phyloP scores from a whole-genome alignment of 169 alveolate species.

The Haemoproteus tartakovskyi region DNA sequence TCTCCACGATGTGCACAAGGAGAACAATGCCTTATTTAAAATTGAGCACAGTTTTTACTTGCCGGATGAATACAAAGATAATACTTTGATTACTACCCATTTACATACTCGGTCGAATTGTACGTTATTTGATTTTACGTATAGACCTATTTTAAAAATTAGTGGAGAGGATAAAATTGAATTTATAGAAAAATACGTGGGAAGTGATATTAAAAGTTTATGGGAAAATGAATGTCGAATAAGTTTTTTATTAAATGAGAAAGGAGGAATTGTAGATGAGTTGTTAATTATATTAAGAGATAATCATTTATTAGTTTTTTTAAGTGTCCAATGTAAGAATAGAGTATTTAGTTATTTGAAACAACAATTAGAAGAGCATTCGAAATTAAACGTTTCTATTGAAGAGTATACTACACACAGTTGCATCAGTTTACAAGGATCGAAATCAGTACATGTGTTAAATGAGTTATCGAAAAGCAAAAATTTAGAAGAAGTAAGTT shows the following conservation, averaged over 20 bases:
- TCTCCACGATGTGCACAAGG: slow-evolving; percentile 32
- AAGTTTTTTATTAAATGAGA: slow-evolving; percentile 50
- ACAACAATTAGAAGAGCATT: slow-evolving; percentile 28
- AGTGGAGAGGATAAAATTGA: slow-evolving; percentile 49
- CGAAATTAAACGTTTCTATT: slow-evolving; percentile 22
- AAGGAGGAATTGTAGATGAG: slow-evolving; percentile 61
- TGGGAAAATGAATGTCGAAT: slow-evolving; percentile 69
- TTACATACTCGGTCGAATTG: slow-evolving; percentile 59
- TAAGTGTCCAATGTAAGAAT: slow-evolving; percentile 58
- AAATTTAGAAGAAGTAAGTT: slow-evolving; percentile 38
- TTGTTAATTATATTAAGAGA: slow-evolving; percentile 33
- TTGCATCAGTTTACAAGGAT: slow-evolving; percentile 55
- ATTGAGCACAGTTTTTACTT: slow-evolving; percentile 26
- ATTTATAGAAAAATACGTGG: slow-evolving; percentile 60
- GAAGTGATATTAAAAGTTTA: slow-evolving; percentile 61
- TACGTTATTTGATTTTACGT: slow-evolving; percentile 57
- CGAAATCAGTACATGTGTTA: slow-evolving; percentile 35
- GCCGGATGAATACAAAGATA: slow-evolving; percentile 60
- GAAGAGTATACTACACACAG: slow-evolving; percentile 57
- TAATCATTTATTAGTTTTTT: slow-evolving; percentile 35
- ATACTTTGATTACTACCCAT: slow-evolving; percentile 48
- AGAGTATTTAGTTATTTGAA: slow-evolving; percentile 49
- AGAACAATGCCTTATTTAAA: slow-evolving; percentile 60
- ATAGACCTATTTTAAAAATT: slow-evolving; percentile 62
- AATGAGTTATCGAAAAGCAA: slow-evolving; percentile 27